These are phyloP conservation scores for Turnera subulata DNA, from an alignment of 345 rosid genomes.

Conservation along the genomic window DNA sequence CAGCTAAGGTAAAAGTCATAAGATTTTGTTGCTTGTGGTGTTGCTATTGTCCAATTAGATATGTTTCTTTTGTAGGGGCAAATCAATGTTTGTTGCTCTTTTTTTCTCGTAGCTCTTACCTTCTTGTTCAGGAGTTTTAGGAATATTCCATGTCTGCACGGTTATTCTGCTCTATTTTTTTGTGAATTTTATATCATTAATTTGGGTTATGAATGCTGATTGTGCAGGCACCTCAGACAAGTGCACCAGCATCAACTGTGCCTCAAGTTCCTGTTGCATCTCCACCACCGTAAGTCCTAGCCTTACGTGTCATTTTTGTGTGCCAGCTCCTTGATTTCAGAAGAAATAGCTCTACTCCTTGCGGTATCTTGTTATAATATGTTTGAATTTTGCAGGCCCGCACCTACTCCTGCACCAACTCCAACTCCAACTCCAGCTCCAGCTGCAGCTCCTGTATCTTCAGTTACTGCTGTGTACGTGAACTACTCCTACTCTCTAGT, in stretches of 20 bases:
- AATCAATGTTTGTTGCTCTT: background rate
- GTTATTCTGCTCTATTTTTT: background rate
- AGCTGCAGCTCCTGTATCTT: constrained; percentile 10
- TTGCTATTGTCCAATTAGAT: background rate
- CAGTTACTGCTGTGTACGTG: constrained; percentile 9
- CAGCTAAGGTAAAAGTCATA: constrained; percentile 36
- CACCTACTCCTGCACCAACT: constrained; percentile 10
- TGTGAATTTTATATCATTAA: background rate
- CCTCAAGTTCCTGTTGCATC: constrained; percentile 44
- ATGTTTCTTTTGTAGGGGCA: background rate
- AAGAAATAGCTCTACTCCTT: background rate
- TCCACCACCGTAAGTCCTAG: constrained; percentile 38
- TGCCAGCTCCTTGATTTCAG: background rate
- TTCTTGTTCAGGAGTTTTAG: too few species aligned
- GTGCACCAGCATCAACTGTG: constrained; percentile 25
- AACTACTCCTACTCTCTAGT: background rate
- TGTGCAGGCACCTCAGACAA: constrained; percentile 52
- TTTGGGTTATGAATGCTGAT: background rate
- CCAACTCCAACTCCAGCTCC: constrained; percentile 13
- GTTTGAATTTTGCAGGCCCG: constrained; percentile 8
- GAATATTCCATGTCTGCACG: too few species aligned
- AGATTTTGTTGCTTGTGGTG: background rate
- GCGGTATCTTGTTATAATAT: background rate
- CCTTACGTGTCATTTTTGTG: background rate
- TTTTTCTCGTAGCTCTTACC: background rate